A percentile compares a stretch with the other conserved stretches of the same genome.
phyloP scores from a whole-genome alignment of 2,329 filamentous ascomycete genomes.

The Fusarium armeniacum region DNA sequence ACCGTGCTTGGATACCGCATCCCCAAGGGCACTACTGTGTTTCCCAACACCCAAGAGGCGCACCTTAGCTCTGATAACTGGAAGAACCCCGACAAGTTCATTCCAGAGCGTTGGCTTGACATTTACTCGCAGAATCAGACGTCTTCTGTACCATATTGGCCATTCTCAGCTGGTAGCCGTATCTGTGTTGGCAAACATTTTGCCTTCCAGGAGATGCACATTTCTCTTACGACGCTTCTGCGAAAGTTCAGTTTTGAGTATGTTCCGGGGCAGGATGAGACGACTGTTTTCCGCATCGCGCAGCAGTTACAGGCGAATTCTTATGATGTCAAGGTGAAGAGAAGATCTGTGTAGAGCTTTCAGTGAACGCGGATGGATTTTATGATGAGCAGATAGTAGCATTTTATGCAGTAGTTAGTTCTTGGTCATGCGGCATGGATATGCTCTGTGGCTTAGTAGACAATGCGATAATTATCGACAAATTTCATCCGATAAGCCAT shows the following conservation, averaged over 20 bases:
- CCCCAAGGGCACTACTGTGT: conserved; percentile 7
- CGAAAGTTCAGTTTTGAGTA: conserved; percentile 9
- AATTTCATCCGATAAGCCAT: neutral
- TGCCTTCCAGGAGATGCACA: conserved; percentile 13
- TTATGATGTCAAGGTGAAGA: conserved; percentile 6
- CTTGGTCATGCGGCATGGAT: rapidly evolving
- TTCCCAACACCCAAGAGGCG: conserved; percentile 9
- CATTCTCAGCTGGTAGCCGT: neutral
- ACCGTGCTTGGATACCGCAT: conserved; percentile 1
- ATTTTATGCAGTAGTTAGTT: neutral
- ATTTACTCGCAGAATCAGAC: neutral
- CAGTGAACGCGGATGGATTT: too few species aligned
- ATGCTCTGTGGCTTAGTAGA: neutral
- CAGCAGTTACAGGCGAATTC: conserved; percentile 4
- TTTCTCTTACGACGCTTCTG: conserved; percentile 9
- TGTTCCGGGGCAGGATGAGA: conserved; percentile 7
- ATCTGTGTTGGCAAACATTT: conserved; percentile 10
- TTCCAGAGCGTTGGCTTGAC: conserved; percentile 10
- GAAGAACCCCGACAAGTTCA: neutral
- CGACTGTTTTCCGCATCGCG: conserved; percentile 13
- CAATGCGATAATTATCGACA: too few species aligned
- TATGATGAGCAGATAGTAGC: too few species aligned
- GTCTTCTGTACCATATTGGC: conserved; percentile 3
- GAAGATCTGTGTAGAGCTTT: neutral
- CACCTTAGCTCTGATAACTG: neutral